Conservation (phyloP, 73 alveolate genomes). For the Paramecium tetraurelia region DNA sequence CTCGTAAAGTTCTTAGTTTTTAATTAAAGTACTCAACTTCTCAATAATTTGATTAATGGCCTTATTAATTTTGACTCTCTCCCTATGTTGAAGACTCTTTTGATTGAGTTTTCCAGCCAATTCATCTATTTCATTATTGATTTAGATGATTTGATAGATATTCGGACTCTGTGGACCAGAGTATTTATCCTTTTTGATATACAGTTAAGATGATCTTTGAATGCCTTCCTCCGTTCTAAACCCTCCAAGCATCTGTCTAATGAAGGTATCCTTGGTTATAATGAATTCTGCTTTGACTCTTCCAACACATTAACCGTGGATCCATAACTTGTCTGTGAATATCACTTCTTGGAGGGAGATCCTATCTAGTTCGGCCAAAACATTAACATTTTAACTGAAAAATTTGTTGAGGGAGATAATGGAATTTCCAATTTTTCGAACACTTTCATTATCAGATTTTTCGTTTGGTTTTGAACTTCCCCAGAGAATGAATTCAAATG, state of each 20-base stretch:
- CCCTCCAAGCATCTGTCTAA: constrained; percentile 14
- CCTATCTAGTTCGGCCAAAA: neutral
- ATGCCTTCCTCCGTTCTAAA: constrained; percentile 43
- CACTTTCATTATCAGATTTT: neutral
- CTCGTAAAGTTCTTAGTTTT: constrained; percentile 4
- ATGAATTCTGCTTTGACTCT: neutral
- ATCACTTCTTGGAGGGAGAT: neutral
- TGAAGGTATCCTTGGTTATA: neutral
- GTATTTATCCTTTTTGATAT: constrained; percentile 25
- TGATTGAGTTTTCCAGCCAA: neutral
- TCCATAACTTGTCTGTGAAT: constrained; percentile 21
- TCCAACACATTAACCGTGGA: constrained; percentile 28
- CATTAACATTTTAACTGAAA: constrained; percentile 4
- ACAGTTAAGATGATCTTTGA: constrained; percentile 13
- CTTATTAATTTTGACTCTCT: constrained; percentile 12
- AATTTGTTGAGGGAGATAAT: constrained; percentile 22
- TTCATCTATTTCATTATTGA: constrained; percentile 11
- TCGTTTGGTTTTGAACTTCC: neutral
- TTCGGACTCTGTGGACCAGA: neutral
- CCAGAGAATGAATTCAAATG: constrained; percentile 6
- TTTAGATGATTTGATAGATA: neutral
- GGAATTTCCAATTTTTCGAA: neutral
- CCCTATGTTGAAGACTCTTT: neutral
- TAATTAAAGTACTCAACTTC: neutral
- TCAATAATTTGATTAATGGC: neutral